Evolutionary conservation across 23 red algal genomes (phyloP).

Genomic region (Gracilaria domingensis): DNA sequence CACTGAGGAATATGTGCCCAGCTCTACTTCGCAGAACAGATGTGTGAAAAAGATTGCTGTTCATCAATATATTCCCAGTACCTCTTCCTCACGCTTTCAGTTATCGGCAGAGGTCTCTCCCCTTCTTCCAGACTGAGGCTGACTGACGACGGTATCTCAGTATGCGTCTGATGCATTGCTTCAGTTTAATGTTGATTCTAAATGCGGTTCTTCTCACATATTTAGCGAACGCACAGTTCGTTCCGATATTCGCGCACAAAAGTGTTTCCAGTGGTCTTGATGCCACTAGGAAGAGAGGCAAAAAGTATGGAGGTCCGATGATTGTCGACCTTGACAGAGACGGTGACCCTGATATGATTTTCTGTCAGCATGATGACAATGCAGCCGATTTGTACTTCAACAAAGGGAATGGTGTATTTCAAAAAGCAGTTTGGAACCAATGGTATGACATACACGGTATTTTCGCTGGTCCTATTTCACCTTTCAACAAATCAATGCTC

Average conservation of each 20-base stretch:
- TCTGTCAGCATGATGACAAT: constrained; percentile 57
- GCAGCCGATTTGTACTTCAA: no score
- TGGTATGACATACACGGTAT: constrained; percentile 31
- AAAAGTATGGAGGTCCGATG: constrained; percentile 52
- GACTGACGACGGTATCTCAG: not conserved
- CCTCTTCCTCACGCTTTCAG: no score
- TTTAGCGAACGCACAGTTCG: no score
- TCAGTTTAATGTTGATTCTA: not conserved
- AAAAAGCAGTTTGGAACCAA: no score
- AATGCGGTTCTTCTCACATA: not conserved
- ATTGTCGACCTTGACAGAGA: constrained; percentile 75
- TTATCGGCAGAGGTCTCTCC: not conserved
- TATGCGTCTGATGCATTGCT: not conserved
- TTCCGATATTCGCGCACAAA: no score
- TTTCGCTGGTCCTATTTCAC: not conserved
- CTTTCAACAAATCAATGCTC: not conserved
- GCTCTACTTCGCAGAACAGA: no score
- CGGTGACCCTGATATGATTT: constrained; percentile 66
- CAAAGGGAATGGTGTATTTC: no score
- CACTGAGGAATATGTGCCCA: no score
- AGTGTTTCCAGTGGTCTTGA: no score
- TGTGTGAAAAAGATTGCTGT: no score
- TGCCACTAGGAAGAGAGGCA: no score
- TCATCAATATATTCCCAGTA: no score
- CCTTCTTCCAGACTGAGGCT: not conserved